Evolutionary conservation across 2,329 filamentous ascomycete genomes (phyloP).

Genomic region (Alternaria burnsii): DNA sequence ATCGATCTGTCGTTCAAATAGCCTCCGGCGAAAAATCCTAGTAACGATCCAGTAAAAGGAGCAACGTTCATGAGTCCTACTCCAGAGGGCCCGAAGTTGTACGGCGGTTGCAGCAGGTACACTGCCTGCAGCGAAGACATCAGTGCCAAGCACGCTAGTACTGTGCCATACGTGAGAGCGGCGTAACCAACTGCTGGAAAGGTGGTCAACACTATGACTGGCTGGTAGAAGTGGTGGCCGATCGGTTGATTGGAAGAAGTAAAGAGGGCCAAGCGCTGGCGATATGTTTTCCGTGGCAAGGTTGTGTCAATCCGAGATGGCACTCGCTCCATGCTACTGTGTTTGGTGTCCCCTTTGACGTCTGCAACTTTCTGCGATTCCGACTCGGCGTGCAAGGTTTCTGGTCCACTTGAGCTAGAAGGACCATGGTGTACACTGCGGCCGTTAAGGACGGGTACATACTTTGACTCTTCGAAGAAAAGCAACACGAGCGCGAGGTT

Average conservation of each 20-base stretch:
- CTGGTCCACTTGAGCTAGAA: background rate
- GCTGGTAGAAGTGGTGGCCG: constrained; percentile 48
- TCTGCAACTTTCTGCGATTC: constrained; percentile 9
- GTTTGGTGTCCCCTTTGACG: constrained; percentile 9
- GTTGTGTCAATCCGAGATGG: constrained; percentile 31
- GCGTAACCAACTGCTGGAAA: constrained; percentile 53
- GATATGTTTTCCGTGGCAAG: constrained; percentile 55
- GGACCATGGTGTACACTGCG: background rate
- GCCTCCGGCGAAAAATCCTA: constrained; percentile 39
- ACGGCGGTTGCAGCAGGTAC: constrained; percentile 51
- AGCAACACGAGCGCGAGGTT: constrained; percentile 55
- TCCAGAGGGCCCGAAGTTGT: constrained; percentile 51
- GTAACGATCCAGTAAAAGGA: constrained; percentile 51
- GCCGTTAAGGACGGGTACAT: constrained; percentile 20
- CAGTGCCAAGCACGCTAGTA: constrained; percentile 52
- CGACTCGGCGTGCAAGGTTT: background rate
- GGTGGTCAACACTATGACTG: constrained; percentile 48
- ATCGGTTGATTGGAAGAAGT: constrained; percentile 34
- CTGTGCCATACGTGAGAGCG: constrained; percentile 43
- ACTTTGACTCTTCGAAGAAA: constrained; percentile 52
- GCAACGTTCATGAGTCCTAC: constrained; percentile 54
- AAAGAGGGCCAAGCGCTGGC: constrained; percentile 52
- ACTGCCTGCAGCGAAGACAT: constrained; percentile 49
- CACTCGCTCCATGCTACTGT: constrained; percentile 13
- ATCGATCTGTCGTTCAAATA: constrained; percentile 34